Percentiles rank a stretch among this genome's conserved stretches.
Conservation (phyloP, 179 eudicot genomes). For the Amaranthus tricolor region DNA sequence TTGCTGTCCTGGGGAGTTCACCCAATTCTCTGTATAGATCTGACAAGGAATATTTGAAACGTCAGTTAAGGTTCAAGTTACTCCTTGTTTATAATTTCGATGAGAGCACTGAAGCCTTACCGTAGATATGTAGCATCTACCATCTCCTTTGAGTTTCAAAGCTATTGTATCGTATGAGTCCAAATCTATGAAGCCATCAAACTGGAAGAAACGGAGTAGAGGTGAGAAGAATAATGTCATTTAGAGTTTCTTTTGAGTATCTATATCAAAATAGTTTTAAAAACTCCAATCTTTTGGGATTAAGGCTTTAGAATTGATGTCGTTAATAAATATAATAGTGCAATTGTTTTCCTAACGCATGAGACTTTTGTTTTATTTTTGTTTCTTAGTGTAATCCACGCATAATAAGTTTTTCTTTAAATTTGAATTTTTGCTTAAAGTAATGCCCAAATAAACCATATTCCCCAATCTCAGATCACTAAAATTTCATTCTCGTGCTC, state of each 20-base stretch:
- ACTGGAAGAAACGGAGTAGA: constrained; percentile 40
- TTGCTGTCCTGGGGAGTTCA: constrained; percentile 92
- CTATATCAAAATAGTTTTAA: too few species aligned
- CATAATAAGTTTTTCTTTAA: not conserved
- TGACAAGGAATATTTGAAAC: constrained; percentile 27
- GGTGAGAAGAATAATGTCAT: constrained; percentile 12
- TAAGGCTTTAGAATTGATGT: too few species aligned
- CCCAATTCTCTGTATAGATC: constrained; percentile 99
- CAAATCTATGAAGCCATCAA: constrained; percentile 95
- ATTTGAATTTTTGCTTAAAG: not conserved
- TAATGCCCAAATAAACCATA: too few species aligned
- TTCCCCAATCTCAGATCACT: too few species aligned
- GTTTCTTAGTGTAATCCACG: not conserved
- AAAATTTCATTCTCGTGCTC: too few species aligned
- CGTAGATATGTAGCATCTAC: constrained; percentile 96
- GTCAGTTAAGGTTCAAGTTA: constrained; percentile 9
- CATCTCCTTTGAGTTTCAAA: constrained; percentile 85
- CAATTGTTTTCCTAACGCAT: not conserved
- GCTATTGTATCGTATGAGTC: constrained; percentile 88
- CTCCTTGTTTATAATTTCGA: not conserved
- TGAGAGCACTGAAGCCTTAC: constrained; percentile 38
- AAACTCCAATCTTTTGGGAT: too few species aligned
- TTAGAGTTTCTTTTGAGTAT: not conserved
- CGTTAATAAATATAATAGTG: not conserved
- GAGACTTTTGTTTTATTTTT: not conserved